Conservation (phyloP, 2,329 filamentous ascomycete genomes). For the Plenodomus tracheiphilus region DNA sequence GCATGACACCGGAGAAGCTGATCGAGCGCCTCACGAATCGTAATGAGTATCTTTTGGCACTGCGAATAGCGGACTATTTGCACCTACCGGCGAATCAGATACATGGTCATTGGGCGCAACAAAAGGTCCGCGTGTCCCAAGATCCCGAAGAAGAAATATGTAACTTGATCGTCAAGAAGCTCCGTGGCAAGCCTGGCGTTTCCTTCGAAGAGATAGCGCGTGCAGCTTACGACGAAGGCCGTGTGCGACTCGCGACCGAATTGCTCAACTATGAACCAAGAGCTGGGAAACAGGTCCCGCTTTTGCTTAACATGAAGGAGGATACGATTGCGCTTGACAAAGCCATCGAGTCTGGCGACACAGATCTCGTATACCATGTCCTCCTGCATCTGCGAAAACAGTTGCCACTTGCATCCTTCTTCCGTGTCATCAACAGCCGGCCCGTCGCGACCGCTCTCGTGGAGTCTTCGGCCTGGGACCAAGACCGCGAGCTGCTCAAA, state of each 20-base stretch:
- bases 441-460: slow-evolving; percentile 87
- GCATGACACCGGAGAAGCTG: slow-evolving; percentile 86
- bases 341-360: slow-evolving; percentile 92
- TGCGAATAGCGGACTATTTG: slow-evolving; percentile 85
- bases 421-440: slow-evolving; percentile 83
- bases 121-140: slow-evolving; percentile 83
- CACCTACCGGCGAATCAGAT: slow-evolving; percentile 85
- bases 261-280: slow-evolving; percentile 91
- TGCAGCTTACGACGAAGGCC: slow-evolving; percentile 91
- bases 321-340: slow-evolving; percentile 95
- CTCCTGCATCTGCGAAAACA: slow-evolving; percentile 87
- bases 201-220: slow-evolving; percentile 94
- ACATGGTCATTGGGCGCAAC: slow-evolving; percentile 94
- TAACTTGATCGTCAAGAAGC: slow-evolving; percentile 79
- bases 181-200: slow-evolving; percentile 86
- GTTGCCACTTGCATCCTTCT: slow-evolving; percentile 86
- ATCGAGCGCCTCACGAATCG: slow-evolving; percentile 83
- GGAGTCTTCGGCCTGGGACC: slow-evolving; percentile 77
- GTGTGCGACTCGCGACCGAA: slow-evolving; percentile 84
- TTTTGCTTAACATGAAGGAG: slow-evolving; percentile 93
- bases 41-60: slow-evolving; percentile 86
- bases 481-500: slow-evolving; percentile 83
- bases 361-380: slow-evolving; percentile 88
- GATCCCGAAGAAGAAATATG: slow-evolving; percentile 90
- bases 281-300: slow-evolving; percentile 92